These are phyloP conservation scores for Fusarium brachygibbosum DNA, from an alignment of 2,329 filamentous ascomycete species.

Conservation along the genomic window DNA sequence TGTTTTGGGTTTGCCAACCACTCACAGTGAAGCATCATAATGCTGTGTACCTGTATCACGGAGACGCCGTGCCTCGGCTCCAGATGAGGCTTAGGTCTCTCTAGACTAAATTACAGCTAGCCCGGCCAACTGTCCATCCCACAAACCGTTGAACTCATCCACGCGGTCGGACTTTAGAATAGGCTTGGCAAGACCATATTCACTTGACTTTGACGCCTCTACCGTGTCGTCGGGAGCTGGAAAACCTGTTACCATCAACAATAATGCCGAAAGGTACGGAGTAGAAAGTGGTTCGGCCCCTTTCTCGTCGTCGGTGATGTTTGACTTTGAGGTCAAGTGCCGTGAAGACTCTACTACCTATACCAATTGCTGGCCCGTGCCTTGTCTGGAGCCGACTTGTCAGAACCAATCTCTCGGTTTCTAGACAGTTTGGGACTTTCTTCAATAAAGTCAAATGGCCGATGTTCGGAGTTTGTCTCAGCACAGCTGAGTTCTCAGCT, in stretches of 20 bases:
- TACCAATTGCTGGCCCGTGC: conserved; percentile 27
- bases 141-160: conserved; percentile 31
- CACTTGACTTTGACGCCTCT: conserved; percentile 20
- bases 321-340: conserved; percentile 16
- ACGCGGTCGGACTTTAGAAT: conserved; percentile 34
- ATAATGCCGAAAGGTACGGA: conserved; percentile 16
- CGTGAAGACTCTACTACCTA: neutral
- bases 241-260: conserved; percentile 9
- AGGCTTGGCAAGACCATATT: conserved; percentile 18
- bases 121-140: neutral
- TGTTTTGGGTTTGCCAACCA: conserved; percentile 43
- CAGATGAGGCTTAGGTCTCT: conserved; percentile 29
- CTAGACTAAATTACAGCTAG: conserved; percentile 4
- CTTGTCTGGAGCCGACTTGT: conserved; percentile 13
- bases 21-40: conserved; percentile 21
- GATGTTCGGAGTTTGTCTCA: neutral
- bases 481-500: conserved; percentile 4
- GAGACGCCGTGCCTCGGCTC: conserved; percentile 47
- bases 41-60: conserved; percentile 30
- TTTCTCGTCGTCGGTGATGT: neutral
- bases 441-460: neutral
- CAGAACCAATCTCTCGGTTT: conserved; percentile 31
- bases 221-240: conserved; percentile 27
- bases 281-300: neutral
- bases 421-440: conserved; percentile 4